phyloP scores from a whole-genome alignment of 768 basidiomycete species.

The Rhizopogon rudus region DNA sequence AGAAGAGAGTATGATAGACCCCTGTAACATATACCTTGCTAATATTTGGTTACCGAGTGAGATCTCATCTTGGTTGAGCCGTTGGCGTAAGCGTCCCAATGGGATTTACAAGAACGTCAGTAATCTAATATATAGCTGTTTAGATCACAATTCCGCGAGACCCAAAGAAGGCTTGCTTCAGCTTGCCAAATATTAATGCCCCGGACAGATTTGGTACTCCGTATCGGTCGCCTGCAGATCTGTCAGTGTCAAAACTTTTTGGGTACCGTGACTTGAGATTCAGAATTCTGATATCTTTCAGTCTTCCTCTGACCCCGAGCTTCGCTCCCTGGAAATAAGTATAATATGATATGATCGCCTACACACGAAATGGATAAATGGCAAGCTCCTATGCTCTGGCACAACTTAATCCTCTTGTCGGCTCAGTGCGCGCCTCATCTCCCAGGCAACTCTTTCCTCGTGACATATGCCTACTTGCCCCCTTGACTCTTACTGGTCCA shows the following conservation, averaged over 20 bases:
- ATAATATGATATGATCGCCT: slow-evolving; percentile 30
- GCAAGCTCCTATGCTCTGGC: slow-evolving; percentile 29
- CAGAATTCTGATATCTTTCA: slow-evolving; percentile 32
- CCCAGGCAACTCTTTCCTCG: slow-evolving; percentile 14
- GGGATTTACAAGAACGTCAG: slow-evolving; percentile 10
- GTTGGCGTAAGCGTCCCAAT: slow-evolving; percentile 25
- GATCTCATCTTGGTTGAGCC: background rate
- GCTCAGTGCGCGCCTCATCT: slow-evolving; percentile 17
- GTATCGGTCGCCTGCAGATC: slow-evolving; percentile 31
- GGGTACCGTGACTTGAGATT: slow-evolving; percentile 18
- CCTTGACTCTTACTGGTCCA: slow-evolving; percentile 25
- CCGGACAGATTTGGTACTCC: slow-evolving; percentile 21
- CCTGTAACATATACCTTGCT: slow-evolving; percentile 36
- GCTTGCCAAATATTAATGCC: slow-evolving; percentile 20
- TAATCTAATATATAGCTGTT: slow-evolving; percentile 13
- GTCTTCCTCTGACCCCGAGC: slow-evolving; percentile 35
- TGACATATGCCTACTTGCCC: slow-evolving; percentile 26
- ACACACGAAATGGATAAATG: slow-evolving; percentile 33
- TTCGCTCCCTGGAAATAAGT: slow-evolving; percentile 37
- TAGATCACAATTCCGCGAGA: slow-evolving; percentile 15
- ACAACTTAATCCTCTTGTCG: slow-evolving; percentile 22
- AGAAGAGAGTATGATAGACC: slow-evolving; percentile 73
- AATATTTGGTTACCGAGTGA: slow-evolving; percentile 33
- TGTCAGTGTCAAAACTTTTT: slow-evolving; percentile 25
- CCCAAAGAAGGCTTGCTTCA: slow-evolving; percentile 19